Evolutionary conservation across 345 rosid species (phyloP), one percentile per base, ranked within the genome.

Genomic region (Rhizophora apiculata): DNA sequence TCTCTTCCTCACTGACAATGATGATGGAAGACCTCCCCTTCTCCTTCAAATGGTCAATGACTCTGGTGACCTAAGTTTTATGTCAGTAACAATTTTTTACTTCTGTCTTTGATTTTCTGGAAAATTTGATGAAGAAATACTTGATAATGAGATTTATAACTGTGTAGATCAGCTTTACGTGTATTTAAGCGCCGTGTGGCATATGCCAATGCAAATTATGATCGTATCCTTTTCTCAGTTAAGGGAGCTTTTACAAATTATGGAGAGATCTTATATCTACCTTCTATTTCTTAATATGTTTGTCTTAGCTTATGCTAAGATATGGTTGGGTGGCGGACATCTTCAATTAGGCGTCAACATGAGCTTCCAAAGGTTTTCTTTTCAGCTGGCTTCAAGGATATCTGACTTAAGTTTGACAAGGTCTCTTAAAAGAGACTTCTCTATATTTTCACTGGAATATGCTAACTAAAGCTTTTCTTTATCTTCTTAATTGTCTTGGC

Each of bases 321-420:
- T 75, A 79, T 91, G 72, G 98, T 91, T 82, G 97, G 98, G 58
- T 93, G 97, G 97, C 83, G 97, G 72, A 93, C 98, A 67, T 90
- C 98, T 64, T 93, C 98, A 60, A 93, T 93, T 60, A 82, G 92
- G 62, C 90, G 93, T 72, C 90, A 85, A 70, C 71, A 80, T 77
- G 97, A 93, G 81, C 92, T 91, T 75, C 98, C 96, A 46, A 86
- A 85, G 93, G 97, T 89, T 31, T 51, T 68, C 31, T 68, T 58
- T 9, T 24, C 10, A 1, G 10, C 37, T 34, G 37, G 37, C 37
- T 34, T 34, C 37, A 9, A 34, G 39, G 26, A 63, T n/a, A 32
- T 61, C 24, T 31, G 34, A 5, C 19, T 72, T 65, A 22, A 11
- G 20, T 9, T 16, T 6, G 30, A 15, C 8, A 5, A 22, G 26